Base-by-base conservation (phyloP, 2,329 filamentous ascomycete species). In the Colletotrichum caudatum region DNA sequence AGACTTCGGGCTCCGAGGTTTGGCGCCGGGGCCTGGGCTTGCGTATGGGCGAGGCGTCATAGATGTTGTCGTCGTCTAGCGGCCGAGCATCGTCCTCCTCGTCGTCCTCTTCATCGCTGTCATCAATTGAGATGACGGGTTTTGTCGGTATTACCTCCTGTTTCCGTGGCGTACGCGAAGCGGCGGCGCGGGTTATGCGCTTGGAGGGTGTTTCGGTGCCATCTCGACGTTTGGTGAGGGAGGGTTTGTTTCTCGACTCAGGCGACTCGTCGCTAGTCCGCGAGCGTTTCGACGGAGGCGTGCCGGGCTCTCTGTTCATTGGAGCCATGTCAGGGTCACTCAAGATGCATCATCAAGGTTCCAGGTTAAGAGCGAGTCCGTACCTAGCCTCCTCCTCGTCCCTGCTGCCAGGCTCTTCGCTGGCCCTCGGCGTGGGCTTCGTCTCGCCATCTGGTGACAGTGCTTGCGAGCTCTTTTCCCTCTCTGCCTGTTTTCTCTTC, bases 261-360 rank as follows among this genome's bases (percentile, higher is more conserved):
- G 60, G 62, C 29, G 71, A 73, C 26, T 73, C 71, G 9, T 64
- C 66, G 65, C 69, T 74, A 7, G 73, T 66, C 35, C 75, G 73
- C 54, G 80, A 80, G 64, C 81, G 81, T 67, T 84, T 84, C 37
- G 82, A 83, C 0, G 82, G 78, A 7, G 82, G 80, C 37, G 81
- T 81, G 18, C 77, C 67, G 3, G 33, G 74, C 29, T 81, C 77
- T 61, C 80, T 83, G 56, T 35, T 18, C 53, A 18, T 18, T 39
- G 5, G 5, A 29, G 26, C 4, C 23, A 20, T 44, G 39, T 78
- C 66, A 78, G 76, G 44, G 64, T 50, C 33, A 35, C 8, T 50
- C 46, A 37, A 39, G 20, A 29, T 37, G 29, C 29, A 37, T 16
- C 9, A 11, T 23, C 16, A 16, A 50, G 11, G 26, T 23, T 37